Base-by-base conservation (phyloP, 306 rosid genomes). In the Casuarina cunninghamiana region DNA sequence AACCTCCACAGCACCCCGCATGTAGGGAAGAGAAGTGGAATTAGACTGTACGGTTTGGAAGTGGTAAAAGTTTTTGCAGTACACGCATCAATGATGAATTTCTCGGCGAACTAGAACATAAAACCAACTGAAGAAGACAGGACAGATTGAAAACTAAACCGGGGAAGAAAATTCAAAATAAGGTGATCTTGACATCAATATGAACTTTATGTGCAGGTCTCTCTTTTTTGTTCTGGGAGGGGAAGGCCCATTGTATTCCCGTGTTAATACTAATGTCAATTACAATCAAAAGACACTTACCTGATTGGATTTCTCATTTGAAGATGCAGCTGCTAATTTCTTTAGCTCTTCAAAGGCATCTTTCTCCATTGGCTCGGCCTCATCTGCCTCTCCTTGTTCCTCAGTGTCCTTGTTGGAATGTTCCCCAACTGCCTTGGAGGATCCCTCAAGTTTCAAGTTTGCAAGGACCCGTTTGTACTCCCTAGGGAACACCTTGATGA, bases 281-380 rank as follows among this genome's bases (percentile, higher is more conserved):
- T 63, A 39, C 69, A 6, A 42, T 42, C 37, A 67, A 43, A 42
- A 67, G 48, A 68, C 26, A 81, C 57, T 83, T 78, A 89, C 98
- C 93, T 88, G 82, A 69, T 72, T 80, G 32, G 88, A 81, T 74
- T 87, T 85, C 83, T 79, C 97, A 78, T 91, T 91, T 75, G 85
- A 80, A 76, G 97, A 85, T 72, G 88, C 84, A 73, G 88, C 77
- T 35, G 94, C 97, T 83, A 96, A 72, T 81, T 91, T 91, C 89
- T 93, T 96, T 17, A 96, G 99, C 87, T 93, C 94, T 87, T 87
- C 93, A 93, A 96, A 93, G 17, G 99, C 98, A 89, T 93, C 98
- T 77, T 88, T 89, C 79, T 83, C 86, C 60, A 71, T 72, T 37
- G 83, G 69, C 74, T 87, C 87, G 76, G 72, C 91, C 74, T 89